Evolutionary conservation across 164 flowering plant genomes (phyloP).

Genomic region (Litsea cubeba): DNA sequence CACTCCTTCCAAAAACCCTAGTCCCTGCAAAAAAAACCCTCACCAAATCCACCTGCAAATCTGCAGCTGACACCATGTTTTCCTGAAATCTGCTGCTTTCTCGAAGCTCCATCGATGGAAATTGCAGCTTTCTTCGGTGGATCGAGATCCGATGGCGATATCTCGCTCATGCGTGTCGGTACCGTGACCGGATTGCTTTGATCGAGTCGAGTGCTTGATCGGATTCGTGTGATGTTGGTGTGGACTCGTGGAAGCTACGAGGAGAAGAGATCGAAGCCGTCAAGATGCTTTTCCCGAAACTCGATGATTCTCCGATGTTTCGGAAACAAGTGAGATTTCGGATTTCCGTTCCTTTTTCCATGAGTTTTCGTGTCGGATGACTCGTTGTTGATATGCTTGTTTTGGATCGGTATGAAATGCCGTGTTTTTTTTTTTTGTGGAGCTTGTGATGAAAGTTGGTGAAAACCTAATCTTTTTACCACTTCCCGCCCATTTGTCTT

Average conservation of each 20-base stretch:
- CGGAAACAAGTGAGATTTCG: conserved; percentile 70
- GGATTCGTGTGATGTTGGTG: conserved; percentile 22
- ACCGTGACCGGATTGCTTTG: conserved; percentile 1
- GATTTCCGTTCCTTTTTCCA: neutral
- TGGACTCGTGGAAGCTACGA: conserved; percentile 8
- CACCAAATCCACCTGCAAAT: neutral
- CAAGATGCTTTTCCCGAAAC: conserved; percentile 86
- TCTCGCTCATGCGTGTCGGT: neutral
- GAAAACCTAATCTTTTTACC: neutral
- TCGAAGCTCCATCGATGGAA: neutral
- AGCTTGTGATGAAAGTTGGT: neutral
- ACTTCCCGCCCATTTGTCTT: no score
- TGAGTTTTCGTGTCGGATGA: neutral
- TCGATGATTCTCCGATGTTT: conserved; percentile 99
- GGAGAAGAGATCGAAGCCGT: conserved; percentile 7
- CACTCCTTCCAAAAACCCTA: neutral
- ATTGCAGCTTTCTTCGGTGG: neutral
- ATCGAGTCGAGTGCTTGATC: conserved; percentile 18
- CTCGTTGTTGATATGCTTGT: neutral
- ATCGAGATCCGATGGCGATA: neutral
- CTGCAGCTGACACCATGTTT: neutral
- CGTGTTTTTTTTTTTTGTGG: neutral
- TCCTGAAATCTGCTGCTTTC: neutral
- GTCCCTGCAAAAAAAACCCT: neutral
- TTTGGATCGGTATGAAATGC: neutral